Evolutionary conservation across 352 stramenopile genomes (phyloP).

Genomic region (Phytophthora meadii): DNA sequence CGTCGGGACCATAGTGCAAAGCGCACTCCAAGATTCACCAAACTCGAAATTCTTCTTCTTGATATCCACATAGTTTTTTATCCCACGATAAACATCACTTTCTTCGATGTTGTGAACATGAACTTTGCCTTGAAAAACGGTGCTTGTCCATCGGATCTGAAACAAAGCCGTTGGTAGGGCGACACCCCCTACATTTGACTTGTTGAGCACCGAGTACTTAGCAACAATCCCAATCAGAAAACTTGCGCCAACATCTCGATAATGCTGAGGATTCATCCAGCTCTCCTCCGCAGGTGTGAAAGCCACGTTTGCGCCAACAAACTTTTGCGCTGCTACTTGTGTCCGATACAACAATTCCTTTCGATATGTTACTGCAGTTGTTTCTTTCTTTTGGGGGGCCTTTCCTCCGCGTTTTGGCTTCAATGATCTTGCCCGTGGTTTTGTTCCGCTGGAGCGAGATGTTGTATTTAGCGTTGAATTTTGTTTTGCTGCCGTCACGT

Average conservation of each 20-base stretch:
- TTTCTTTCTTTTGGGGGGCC: neutral
- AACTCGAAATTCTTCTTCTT: neutral
- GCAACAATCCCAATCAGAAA: slow-evolving; percentile 2
- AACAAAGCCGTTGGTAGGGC: neutral
- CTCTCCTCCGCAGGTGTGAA: slow-evolving; percentile 1
- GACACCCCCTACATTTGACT: neutral
- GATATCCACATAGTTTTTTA: slow-evolving; percentile 2
- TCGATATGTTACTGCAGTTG: neutral
- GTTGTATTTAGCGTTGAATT: too few relatives aligned
- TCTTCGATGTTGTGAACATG: slow-evolving; percentile 2
- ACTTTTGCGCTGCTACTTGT: neutral
- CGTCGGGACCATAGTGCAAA: slow-evolving; percentile 4
- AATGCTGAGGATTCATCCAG: neutral
- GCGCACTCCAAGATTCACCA: slow-evolving; percentile 3
- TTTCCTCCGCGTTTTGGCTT: too few relatives aligned
- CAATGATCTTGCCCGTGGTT: neutral
- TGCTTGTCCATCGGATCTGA: slow-evolving; percentile 8
- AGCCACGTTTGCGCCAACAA: neutral
- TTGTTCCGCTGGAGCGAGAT: neutral
- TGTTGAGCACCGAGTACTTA: neutral
- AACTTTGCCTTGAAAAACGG: slow-evolving; percentile 1
- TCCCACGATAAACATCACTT: neutral
- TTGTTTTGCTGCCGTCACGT: too few relatives aligned
- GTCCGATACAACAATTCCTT: neutral
- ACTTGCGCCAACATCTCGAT: neutral